Base-by-base conservation (phyloP, 192 early-diverging fungal species). In the Backusella parvicylindrica region DNA sequence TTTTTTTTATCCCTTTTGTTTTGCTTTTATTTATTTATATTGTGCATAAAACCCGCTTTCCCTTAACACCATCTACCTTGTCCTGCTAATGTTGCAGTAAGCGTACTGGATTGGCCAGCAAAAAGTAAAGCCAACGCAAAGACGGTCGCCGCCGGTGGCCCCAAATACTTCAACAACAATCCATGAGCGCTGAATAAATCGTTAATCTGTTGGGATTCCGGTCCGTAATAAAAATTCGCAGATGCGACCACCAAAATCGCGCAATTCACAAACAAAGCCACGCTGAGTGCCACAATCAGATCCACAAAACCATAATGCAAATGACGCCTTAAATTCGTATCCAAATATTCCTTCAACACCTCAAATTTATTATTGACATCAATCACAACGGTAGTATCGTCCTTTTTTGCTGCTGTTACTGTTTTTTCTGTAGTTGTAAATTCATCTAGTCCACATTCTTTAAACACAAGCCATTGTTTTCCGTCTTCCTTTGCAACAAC, bases 21-120 rank as follows among this genome's bases (percentile, higher is more conserved):
- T 47, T 35, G 33, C 33, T 35, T n/a, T 47, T 18, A 6, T 47
- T 47, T 47, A 47, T 47, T 47, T 47, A 47, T 47, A n/a, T 47
- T 47, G 43, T 47, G 43, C 43, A 47, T 47, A 47, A 47, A 47
- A 21, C 18, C 43, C 43, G 43, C 43, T 47, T 47, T 6, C n/a
- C 16, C 16, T 47, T n/a, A 7, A 6, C 5, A 16, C 66, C 36
- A 50, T 53, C 28, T 23, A 72, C 53, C 70, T 79, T 95, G 93
- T 31, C 93, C 94, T 6, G 93, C 93, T 75, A 95, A 77, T 16
- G 94, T 95, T 1, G 92, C 94, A 8, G 94, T 95, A 32, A 95
- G 83, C 7, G 93, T 93, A 8, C 89, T 90, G 12, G 82, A 86
- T 78, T 95, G 93, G n/a, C 94, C 94, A 8, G 93, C 84, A 77